A percentile compares a stretch with the other conserved stretches of the same genome.
Conservation (phyloP, 306 rosid genomes). For the Malus fusca region DNA sequence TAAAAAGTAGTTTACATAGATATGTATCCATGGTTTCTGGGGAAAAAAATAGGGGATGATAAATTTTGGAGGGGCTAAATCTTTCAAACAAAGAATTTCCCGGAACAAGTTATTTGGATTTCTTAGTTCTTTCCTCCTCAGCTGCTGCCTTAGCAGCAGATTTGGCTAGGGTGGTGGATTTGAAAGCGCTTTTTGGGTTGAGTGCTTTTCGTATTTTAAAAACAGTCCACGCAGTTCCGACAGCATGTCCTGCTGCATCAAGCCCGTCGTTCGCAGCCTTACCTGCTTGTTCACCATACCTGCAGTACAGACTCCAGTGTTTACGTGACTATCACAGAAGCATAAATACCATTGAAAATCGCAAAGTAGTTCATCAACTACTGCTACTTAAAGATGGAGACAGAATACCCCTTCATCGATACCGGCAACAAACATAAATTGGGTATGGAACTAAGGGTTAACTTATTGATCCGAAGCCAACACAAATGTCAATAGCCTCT, state of each 20-base stretch:
- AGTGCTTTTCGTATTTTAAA: slow-evolving; percentile 73
- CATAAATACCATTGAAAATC: background rate
- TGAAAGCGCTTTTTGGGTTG: slow-evolving; percentile 66
- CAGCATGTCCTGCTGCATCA: slow-evolving; percentile 83
- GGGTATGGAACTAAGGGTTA: background rate
- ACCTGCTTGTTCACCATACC: slow-evolving; percentile 88
- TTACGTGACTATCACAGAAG: background rate
- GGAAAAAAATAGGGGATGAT: background rate
- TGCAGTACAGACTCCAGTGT: slow-evolving; percentile 30
- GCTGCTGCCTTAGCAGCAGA: slow-evolving; percentile 69
- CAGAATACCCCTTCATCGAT: background rate
- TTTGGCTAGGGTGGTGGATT: slow-evolving; percentile 64
- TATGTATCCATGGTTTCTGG: background rate
- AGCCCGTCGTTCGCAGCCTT: slow-evolving; percentile 75
- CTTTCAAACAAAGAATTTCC: slow-evolving; percentile 5
- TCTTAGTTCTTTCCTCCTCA: slow-evolving; percentile 39
- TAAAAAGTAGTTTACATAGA: background rate
- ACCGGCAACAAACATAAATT: background rate
- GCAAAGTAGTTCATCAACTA: background rate
- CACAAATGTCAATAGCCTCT: background rate
- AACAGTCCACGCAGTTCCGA: slow-evolving; percentile 86
- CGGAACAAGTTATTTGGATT: slow-evolving; percentile 25
- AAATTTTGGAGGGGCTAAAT: background rate
- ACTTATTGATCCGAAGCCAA: background rate
- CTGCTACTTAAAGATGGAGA: background rate